Evolutionary conservation across 257 asterid genomes (phyloP).

Genomic region (Ehretia macrophylla): DNA sequence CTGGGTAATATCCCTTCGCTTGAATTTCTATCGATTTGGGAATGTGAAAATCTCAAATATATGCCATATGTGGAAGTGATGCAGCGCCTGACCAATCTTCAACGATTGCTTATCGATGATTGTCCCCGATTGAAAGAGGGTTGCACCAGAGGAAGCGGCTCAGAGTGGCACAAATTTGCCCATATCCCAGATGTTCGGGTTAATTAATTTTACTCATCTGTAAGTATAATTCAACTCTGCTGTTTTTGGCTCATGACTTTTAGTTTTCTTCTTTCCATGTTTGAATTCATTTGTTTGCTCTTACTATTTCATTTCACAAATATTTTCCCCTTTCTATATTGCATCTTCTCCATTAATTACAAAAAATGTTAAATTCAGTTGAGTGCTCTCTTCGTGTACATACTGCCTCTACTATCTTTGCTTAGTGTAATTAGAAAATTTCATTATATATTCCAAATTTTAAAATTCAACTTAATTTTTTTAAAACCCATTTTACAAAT

Average conservation of each 20-base stretch:
- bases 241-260: too few relatives aligned
- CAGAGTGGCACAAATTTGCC: conserved; percentile 17
- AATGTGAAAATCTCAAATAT: conserved; percentile 2
- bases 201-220: background rate
- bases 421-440: background rate
- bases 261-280: too few relatives aligned
- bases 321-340: background rate
- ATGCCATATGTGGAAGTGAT: conserved; percentile 11
- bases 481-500: too few relatives aligned
- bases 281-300: background rate
- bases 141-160: conserved; percentile 8
- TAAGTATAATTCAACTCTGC: background rate
- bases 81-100: conserved; percentile 3
- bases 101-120: background rate
- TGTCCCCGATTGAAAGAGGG: conserved; percentile 8
- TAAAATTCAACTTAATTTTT: too few relatives aligned
- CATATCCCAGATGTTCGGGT: too few relatives aligned
- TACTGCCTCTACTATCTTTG: too few relatives aligned
- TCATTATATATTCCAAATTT: too few relatives aligned
- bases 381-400: too few relatives aligned
- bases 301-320: background rate
- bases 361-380: too few relatives aligned
- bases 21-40: background rate
- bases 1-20: conserved; percentile 12
- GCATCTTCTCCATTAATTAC: background rate